Conservation (phyloP, 345 rosid species). For the Citropsis articulata region DNA sequence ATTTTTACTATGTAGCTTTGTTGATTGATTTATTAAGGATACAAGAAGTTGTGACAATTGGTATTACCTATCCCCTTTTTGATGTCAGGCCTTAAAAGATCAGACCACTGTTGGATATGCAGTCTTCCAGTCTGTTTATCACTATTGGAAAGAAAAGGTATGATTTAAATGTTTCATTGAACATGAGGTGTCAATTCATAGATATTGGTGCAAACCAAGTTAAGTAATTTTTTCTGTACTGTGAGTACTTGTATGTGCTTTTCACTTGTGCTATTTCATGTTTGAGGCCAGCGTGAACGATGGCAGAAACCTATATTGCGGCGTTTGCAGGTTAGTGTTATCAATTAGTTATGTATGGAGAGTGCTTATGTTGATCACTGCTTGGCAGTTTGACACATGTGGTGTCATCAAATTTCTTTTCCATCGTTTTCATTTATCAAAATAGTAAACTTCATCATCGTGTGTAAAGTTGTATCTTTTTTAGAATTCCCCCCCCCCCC, state of each 20-base stretch:
- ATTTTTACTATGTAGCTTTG: not conserved
- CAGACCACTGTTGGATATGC: constrained; percentile 48
- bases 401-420: not conserved
- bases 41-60: not conserved
- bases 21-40: constrained; percentile 1
- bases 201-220: not conserved
- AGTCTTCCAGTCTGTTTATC: constrained; percentile 67
- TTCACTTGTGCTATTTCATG: not conserved
- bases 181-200: not conserved
- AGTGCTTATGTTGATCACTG: not conserved
- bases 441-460: not conserved
- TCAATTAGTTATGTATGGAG: constrained; percentile 12
- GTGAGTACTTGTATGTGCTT: constrained; percentile 7
- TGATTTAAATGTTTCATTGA: constrained; percentile 1
- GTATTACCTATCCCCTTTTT: constrained; percentile 13
- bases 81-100: constrained; percentile 51
- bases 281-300: constrained; percentile 69
- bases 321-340: constrained; percentile 81
- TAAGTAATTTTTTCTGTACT: not conserved
- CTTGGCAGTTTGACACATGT: not conserved
- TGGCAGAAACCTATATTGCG: constrained; percentile 99
- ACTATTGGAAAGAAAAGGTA: constrained; percentile 97
- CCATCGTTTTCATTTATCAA: not conserved
- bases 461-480: not conserved
- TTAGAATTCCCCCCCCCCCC: not conserved